These are phyloP conservation scores for Pilasporangium apinafurcum DNA, from an alignment of 352 stramenopile genomes.

Conservation along the genomic window DNA sequence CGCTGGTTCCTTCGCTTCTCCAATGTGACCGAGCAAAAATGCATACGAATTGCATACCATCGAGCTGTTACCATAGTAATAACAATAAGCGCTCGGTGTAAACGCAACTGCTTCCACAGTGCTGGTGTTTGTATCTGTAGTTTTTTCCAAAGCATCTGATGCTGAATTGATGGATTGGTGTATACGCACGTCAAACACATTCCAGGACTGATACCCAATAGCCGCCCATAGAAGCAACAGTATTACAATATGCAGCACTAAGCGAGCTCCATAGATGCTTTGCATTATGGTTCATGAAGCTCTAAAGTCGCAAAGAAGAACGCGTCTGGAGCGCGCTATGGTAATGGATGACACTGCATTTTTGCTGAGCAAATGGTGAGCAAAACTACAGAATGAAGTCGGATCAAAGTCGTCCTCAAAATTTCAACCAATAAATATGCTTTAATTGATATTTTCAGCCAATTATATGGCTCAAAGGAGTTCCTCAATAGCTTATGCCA, in stretches of 20 bases:
- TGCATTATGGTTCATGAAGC: conserved; percentile 6
- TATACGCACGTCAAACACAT: conserved; percentile 11
- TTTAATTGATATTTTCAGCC: too few relatives aligned
- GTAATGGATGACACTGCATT: too few relatives aligned
- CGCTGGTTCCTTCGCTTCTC: conserved; percentile 1
- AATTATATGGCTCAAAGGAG: too few relatives aligned
- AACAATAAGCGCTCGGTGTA: conserved; percentile 37
- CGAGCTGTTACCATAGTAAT: conserved; percentile 21
- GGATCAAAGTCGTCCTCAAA: too few relatives aligned
- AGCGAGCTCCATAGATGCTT: conserved; percentile 3
- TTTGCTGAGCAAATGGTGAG: too few relatives aligned
- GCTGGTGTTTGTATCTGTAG: background rate
- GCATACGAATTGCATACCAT: conserved; percentile 32
- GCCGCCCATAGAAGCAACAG: conserved; percentile 18
- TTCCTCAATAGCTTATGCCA: too few relatives aligned
- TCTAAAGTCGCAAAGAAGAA: too few relatives aligned
- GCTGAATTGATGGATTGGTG: background rate
- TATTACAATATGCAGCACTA: conserved; percentile 16
- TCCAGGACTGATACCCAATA: conserved; percentile 22
- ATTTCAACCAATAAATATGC: too few relatives aligned
- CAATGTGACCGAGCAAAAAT: conserved; percentile 29
- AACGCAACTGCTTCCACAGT: conserved; percentile 20
- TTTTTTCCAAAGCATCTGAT: conserved; percentile 1
- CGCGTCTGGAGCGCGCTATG: too few relatives aligned
- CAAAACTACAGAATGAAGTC: too few relatives aligned